A percentile compares a stretch with the other conserved stretches of the same genome.
Conservation (phyloP, 163 green algal species). For the Scenedesmus sp. region DNA sequence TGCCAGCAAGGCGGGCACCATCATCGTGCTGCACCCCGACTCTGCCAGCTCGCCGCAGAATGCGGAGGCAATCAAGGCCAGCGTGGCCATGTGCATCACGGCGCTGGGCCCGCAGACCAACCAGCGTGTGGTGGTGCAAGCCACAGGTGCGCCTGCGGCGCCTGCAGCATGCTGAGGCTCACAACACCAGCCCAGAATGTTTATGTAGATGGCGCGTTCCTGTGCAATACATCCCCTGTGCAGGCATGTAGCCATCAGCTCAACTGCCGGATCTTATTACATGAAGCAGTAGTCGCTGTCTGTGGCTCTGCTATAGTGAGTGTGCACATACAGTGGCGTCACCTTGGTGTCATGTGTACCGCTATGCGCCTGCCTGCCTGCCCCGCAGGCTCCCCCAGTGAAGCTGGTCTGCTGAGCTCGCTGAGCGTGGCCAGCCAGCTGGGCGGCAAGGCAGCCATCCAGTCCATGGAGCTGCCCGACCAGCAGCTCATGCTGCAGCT, state of each 20-base stretch:
- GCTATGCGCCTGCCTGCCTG: neutral
- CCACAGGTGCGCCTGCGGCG: constrained; percentile 6
- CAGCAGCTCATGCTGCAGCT: constrained; percentile 35
- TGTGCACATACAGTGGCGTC: neutral
- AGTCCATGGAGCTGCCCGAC: constrained; percentile 45
- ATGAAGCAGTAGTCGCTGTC: no score
- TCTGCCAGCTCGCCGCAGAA: neutral
- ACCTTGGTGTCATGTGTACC: neutral
- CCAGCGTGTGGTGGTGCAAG: constrained; percentile 33
- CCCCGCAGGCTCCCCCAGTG: neutral
- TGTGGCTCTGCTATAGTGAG: neutral
- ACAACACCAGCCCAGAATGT: no score
- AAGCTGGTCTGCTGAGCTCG: neutral
- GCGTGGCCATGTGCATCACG: constrained; percentile 45
- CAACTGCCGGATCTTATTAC: no score
- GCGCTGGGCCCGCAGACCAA: constrained; percentile 25
- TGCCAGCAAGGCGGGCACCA: constrained; percentile 18
- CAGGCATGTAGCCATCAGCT: no score
- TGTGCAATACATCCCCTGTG: no score
- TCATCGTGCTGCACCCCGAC: constrained; percentile 52
- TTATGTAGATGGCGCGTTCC: no score
- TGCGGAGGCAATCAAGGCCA: constrained; percentile 46
- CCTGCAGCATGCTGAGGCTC: neutral
- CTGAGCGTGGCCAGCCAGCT: neutral
- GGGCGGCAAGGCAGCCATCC: constrained; percentile 3